Evolutionary conservation across 2,329 filamentous ascomycete species (phyloP).

Genomic region (Biscogniauxia marginata): DNA sequence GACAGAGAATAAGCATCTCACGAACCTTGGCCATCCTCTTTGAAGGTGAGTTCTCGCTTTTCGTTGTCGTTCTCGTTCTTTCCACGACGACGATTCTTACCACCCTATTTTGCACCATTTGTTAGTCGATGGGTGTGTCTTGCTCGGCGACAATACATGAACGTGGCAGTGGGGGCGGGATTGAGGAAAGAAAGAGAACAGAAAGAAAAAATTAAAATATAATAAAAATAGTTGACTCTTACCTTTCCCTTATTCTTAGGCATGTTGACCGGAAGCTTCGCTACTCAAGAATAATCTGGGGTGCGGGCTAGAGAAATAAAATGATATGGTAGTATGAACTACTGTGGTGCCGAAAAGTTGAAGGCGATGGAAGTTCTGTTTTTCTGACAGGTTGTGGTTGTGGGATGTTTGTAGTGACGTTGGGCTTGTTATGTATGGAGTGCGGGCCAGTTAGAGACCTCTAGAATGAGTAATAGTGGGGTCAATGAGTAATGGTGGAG

Average conservation of each 20-base stretch:
- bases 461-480: not conserved
- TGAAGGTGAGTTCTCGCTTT: constrained; percentile 98
- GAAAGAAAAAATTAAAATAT: constrained; percentile 6
- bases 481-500: not conserved
- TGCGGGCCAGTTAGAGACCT: not conserved
- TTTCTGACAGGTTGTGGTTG: not conserved
- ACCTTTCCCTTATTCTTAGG: constrained; percentile 99
- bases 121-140: not conserved
- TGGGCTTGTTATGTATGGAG: not conserved
- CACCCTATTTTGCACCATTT: constrained; percentile 62
- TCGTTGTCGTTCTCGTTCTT: constrained; percentile 99
- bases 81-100: constrained; percentile 96
- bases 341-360: not conserved
- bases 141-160: not conserved
- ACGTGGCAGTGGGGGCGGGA: not conserved
- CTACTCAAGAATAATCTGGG: no score
- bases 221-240: constrained; percentile 34
- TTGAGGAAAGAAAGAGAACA: constrained; percentile 8
- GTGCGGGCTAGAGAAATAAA: not conserved
- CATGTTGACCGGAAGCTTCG: constrained; percentile 60
- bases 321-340: no score
- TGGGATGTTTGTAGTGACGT: not conserved
- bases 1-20: constrained; percentile 3
- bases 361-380: not conserved
- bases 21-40: constrained; percentile 89